A percentile compares a stretch with the other conserved stretches of the same genome.
These are phyloP conservation scores for Candida smagusa DNA, from an alignment of 1,139 yeast species.

Conservation along the genomic window DNA sequence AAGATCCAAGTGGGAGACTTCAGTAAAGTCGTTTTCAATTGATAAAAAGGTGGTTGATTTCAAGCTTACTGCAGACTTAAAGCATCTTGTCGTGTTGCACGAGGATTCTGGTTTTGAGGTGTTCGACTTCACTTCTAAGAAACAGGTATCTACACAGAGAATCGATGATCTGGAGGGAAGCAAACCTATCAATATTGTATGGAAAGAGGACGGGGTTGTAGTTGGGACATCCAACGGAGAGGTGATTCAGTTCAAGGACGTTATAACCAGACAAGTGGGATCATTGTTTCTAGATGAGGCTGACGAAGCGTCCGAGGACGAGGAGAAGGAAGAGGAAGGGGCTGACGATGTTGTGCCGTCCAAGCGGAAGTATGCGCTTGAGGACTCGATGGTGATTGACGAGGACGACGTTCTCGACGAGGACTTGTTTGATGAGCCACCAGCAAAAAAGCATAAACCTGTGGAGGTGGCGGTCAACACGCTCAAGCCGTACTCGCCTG, in stretches of 20 bases:
- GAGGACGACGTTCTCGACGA: slow-evolving; percentile 26
- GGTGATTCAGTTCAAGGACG: slow-evolving; percentile 33
- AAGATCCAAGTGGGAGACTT: slow-evolving; percentile 28
- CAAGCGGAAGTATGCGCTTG: slow-evolving; percentile 13
- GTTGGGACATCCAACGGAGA: slow-evolving; percentile 60
- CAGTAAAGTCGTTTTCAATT: slow-evolving; percentile 7
- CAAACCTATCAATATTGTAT: slow-evolving; percentile 20
- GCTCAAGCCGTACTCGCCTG: slow-evolving; percentile 58
- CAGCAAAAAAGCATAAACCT: slow-evolving; percentile 2
- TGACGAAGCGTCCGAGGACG: slow-evolving; percentile 21
- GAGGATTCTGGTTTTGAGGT: slow-evolving; percentile 47
- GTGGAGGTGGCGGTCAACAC: slow-evolving; percentile 7
- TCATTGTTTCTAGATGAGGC: slow-evolving; percentile 29
- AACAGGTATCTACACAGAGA: slow-evolving; percentile 16
- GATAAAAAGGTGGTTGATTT: slow-evolving; percentile 41
- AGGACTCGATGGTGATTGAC: slow-evolving; percentile 37
- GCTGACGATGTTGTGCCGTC: slow-evolving; percentile 11
- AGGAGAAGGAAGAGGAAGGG: slow-evolving; percentile 18
- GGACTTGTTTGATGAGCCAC: slow-evolving; percentile 13
- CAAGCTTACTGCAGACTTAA: slow-evolving; percentile 60
- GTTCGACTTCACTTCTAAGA: slow-evolving; percentile 46
- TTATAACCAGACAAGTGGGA: slow-evolving; percentile 16
- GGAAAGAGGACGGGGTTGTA: slow-evolving; percentile 24
- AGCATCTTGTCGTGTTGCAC: slow-evolving; percentile 54
- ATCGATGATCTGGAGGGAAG: slow-evolving; percentile 11